These are phyloP conservation scores for Paecilomyces variotii DNA, from an alignment of 2,329 filamentous ascomycete genomes.

Conservation along the genomic window DNA sequence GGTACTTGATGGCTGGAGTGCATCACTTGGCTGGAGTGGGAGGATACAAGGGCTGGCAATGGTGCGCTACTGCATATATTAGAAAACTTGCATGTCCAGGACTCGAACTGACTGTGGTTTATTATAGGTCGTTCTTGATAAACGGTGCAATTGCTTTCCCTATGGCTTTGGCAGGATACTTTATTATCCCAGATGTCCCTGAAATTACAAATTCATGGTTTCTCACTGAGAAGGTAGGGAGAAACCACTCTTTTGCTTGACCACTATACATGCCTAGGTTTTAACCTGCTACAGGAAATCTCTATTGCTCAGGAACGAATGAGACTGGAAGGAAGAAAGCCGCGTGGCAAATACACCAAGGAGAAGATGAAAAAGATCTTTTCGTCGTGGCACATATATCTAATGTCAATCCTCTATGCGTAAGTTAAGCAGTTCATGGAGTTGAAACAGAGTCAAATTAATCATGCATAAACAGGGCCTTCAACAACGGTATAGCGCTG, in stretches of 20 bases:
- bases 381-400: constrained; percentile 57
- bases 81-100: background rate
- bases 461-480: constrained; percentile 30
- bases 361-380: constrained; percentile 54
- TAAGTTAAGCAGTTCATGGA: constrained; percentile 13
- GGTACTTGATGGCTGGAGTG: constrained; percentile 49
- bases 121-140: constrained; percentile 41
- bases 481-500: constrained; percentile 52
- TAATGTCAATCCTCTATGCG: constrained; percentile 52
- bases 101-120: background rate
- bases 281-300: constrained; percentile 28
- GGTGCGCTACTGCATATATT: constrained; percentile 12
- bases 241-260: background rate
- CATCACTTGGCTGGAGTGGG: constrained; percentile 41
- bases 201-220: constrained; percentile 45
- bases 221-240: constrained; percentile 30
- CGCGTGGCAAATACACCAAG: constrained; percentile 39
- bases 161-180: constrained; percentile 43
- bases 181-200: constrained; percentile 44
- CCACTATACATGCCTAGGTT: background rate
- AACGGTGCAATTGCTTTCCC: constrained; percentile 48
- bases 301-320: constrained; percentile 42
- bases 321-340: constrained; percentile 41
- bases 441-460: background rate
- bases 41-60: constrained; percentile 49